Conservation (phyloP, 441 rosid species). For the Populus hybrid region DNA sequence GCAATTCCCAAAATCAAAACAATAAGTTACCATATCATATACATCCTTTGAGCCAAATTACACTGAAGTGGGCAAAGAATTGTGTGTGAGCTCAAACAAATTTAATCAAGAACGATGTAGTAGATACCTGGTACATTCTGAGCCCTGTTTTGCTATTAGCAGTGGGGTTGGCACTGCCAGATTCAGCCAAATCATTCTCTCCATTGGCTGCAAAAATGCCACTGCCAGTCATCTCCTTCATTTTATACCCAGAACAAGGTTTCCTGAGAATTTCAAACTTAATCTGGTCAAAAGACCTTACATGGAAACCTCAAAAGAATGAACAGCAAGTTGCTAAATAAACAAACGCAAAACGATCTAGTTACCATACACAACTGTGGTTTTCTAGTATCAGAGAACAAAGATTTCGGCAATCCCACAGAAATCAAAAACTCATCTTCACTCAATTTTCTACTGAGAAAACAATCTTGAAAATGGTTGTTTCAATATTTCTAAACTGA, state of each 20-base stretch:
- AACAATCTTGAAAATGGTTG: neutral
- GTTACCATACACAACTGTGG: neutral
- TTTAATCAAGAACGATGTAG: neutral
- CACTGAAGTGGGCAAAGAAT: neutral
- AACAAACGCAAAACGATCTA: neutral
- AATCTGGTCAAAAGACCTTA: neutral
- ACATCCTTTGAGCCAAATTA: neutral
- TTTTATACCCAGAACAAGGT: slow-evolving; percentile 90
- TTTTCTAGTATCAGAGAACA: neutral
- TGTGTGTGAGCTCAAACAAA: neutral
- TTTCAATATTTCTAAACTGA: neutral
- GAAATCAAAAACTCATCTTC: neutral
- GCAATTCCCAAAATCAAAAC: slow-evolving; percentile 1
- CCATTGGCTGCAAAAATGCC: slow-evolving; percentile 71
- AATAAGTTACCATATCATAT: neutral
- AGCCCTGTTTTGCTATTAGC: slow-evolving; percentile 56
- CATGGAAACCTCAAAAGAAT: neutral
- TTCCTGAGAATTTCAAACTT: slow-evolving; percentile 45
- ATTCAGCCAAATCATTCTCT: slow-evolving; percentile 49
- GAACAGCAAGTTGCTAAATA: neutral
- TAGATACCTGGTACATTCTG: slow-evolving; percentile 76
- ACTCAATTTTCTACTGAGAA: too few species aligned
- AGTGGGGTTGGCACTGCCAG: slow-evolving; percentile 43
- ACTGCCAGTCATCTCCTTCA: slow-evolving; percentile 97
- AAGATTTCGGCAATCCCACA: neutral